These are phyloP conservation scores for Penicillium sclerotiorum DNA, from an alignment of 2,329 filamentous ascomycete genomes.

Conservation along the genomic window DNA sequence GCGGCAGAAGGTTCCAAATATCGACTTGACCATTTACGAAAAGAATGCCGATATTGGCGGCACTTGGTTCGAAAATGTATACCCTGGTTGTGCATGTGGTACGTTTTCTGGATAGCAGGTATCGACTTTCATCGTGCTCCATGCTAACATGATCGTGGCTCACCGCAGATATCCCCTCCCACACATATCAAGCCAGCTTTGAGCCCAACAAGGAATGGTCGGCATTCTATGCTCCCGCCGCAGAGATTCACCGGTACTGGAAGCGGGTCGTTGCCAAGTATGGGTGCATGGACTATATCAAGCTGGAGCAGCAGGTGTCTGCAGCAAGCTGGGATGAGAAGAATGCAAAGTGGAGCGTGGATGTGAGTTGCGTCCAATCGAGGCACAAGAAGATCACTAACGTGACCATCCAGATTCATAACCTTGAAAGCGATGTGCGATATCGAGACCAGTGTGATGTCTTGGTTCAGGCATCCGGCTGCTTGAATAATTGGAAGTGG, in stretches of 20 bases:
- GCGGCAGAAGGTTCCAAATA: slow-evolving; percentile 39
- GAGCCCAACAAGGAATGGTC: slow-evolving; percentile 53
- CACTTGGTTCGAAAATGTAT: slow-evolving; percentile 40
- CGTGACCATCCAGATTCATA: slow-evolving; percentile 23
- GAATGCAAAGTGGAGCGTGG: slow-evolving; percentile 30
- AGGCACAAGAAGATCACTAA: background rate
- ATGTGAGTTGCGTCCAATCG: slow-evolving; percentile 16
- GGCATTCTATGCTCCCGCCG: slow-evolving; percentile 51
- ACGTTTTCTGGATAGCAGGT: slow-evolving; percentile 11
- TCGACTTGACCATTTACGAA: slow-evolving; percentile 40
- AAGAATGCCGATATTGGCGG: slow-evolving; percentile 46
- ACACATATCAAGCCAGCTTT: slow-evolving; percentile 56
- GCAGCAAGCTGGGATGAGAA: slow-evolving; percentile 49
- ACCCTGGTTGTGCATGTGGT: slow-evolving; percentile 42
- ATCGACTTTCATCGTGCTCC: background rate
- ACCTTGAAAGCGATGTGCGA: slow-evolving; percentile 21
- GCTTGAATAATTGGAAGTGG: slow-evolving; percentile 48
- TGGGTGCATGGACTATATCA: slow-evolving; percentile 52
- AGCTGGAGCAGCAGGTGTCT: slow-evolving; percentile 49
- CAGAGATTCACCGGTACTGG: slow-evolving; percentile 55
- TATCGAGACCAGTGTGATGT: slow-evolving; percentile 36
- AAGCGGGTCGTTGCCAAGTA: slow-evolving; percentile 49
- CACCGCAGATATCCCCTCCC: slow-evolving; percentile 47
- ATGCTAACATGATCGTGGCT: background rate
- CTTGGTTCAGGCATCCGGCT: slow-evolving; percentile 43